phyloP scores from a whole-genome alignment of 345 rosid species.

The Melaleuca quinquenervia region DNA sequence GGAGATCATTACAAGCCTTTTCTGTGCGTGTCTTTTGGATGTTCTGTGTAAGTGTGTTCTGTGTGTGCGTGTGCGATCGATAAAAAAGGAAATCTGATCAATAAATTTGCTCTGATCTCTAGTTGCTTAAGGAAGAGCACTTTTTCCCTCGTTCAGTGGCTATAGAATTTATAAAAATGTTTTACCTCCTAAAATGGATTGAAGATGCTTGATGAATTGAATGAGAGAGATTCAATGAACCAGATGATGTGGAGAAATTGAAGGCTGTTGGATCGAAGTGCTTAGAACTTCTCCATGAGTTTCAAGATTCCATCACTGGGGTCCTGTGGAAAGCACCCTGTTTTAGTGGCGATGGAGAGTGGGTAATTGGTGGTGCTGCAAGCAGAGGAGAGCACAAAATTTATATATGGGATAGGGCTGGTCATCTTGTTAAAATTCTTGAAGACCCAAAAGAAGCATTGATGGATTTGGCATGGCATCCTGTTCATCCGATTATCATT shows the following conservation, averaged over 20 bases:
- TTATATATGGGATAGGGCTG: constrained; percentile 96
- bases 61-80: too few relatives aligned
- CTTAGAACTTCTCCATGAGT: constrained; percentile 74
- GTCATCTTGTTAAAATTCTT: constrained; percentile 93
- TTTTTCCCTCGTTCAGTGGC: too few relatives aligned
- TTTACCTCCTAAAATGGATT: constrained; percentile 64
- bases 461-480: constrained; percentile 99
- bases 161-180: constrained; percentile 90
- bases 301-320: constrained; percentile 93
- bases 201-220: constrained; percentile 28
- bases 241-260: constrained; percentile 56
- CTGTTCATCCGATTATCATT: constrained; percentile 86
- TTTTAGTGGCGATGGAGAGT: constrained; percentile 97
- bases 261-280: constrained; percentile 75
- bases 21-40: too few relatives aligned
- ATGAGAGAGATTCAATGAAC: constrained; percentile 33
- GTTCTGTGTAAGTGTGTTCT: too few relatives aligned
- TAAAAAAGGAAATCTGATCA: too few relatives aligned
- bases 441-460: constrained; percentile 98
- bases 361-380: constrained; percentile 98
- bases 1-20: too few relatives aligned
- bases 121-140: too few relatives aligned
- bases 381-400: constrained; percentile 98
- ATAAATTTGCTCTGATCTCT: too few relatives aligned
- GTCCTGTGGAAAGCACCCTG: constrained; percentile 99